Evolutionary conservation across 2,329 filamentous ascomycete genomes (phyloP).

Genomic region (Lithohypha guttulata): DNA sequence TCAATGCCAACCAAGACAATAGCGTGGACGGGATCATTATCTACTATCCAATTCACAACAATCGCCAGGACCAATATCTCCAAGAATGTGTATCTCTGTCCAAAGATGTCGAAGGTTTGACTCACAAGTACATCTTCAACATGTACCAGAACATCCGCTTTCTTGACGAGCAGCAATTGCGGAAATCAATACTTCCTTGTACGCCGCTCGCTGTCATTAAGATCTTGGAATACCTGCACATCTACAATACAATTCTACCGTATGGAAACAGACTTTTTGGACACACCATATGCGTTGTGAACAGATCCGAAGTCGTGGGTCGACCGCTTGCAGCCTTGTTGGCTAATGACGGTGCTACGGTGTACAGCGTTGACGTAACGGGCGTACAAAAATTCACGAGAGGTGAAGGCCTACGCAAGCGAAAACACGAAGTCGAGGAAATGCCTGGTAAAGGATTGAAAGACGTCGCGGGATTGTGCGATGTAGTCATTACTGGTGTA

Average conservation of each 20-base stretch:
- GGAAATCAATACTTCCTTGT: constrained; percentile 90
- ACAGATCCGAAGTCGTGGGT: constrained; percentile 90
- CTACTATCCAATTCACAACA: constrained; percentile 96
- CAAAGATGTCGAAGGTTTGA: constrained; percentile 94
- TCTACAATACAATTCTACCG: constrained; percentile 90
- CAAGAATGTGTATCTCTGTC: constrained; percentile 82
- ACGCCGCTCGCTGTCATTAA: constrained; percentile 94
- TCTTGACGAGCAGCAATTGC: constrained; percentile 56
- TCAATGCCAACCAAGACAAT: constrained; percentile 69
- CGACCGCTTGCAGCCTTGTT: constrained; percentile 83
- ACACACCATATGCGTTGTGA: constrained; percentile 91
- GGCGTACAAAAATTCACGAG: constrained; percentile 88
- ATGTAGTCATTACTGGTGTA: constrained; percentile 90
- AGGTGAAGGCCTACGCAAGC: constrained; percentile 74
- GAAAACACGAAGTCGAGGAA: constrained; percentile 75
- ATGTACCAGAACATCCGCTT: constrained; percentile 99
- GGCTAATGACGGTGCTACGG: constrained; percentile 89
- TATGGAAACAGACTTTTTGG: constrained; percentile 89
- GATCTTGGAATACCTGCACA: constrained; percentile 87
- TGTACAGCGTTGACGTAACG: constrained; percentile 88
- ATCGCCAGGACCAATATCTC: constrained; percentile 82
- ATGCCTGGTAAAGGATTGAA: constrained; percentile 69
- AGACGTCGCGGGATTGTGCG: constrained; percentile 74
- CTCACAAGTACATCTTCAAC: constrained; percentile 91
- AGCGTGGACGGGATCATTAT: constrained; percentile 82